Percentiles rank a stretch among this genome's conserved stretches.
Evolutionary conservation across 73 alveolate species (phyloP).

Genomic region (Paramecium tetraurelia): DNA sequence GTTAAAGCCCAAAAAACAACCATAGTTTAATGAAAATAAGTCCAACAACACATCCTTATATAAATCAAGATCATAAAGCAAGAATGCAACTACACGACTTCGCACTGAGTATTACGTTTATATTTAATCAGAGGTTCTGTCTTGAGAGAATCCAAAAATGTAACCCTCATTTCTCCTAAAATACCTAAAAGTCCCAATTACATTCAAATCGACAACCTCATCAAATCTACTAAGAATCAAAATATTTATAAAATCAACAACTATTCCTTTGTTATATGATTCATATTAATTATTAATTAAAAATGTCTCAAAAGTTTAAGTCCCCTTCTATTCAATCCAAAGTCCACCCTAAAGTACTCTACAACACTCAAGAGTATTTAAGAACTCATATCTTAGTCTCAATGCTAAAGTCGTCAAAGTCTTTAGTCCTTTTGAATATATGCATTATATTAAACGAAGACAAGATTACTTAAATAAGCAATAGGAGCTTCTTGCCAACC

Average conservation of each 20-base stretch:
- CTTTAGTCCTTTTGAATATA: background rate
- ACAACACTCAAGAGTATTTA: background rate
- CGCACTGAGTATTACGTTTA: slow-evolving; percentile 30
- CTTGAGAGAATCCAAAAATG: background rate
- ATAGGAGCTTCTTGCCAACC: background rate
- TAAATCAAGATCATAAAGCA: slow-evolving; percentile 16
- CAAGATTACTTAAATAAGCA: background rate
- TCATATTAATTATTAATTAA: background rate
- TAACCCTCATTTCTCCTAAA: background rate
- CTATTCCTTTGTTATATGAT: background rate
- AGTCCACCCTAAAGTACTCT: background rate
- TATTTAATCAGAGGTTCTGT: slow-evolving; percentile 18
- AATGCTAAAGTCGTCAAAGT: background rate
- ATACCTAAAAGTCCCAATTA: background rate
- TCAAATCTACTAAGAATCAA: background rate
- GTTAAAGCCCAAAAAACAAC: background rate
- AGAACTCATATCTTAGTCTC: background rate
- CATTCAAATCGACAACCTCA: background rate
- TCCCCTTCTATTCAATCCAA: background rate
- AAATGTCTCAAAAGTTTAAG: background rate
- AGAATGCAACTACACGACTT: background rate
- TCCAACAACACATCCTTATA: background rate
- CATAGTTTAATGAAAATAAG: background rate
- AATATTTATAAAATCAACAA: background rate
- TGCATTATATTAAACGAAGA: background rate